Base-by-base conservation (phyloP, 116 monocot genomes). In the Posidonia oceanica region DNA sequence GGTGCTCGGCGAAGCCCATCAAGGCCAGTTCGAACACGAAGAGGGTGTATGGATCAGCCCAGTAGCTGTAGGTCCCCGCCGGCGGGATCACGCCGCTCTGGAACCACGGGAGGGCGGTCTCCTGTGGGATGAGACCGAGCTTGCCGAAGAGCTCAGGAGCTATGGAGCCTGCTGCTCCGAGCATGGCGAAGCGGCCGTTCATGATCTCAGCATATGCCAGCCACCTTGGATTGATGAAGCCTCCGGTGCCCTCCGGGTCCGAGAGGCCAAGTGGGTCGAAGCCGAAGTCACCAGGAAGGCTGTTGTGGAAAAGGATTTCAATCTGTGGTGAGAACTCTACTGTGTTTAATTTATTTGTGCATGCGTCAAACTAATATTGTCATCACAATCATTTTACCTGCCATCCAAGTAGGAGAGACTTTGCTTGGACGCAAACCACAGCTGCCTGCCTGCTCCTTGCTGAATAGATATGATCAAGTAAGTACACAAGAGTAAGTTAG, bases 31-130 rank as follows among this genome's bases (percentile, higher is more conserved):
- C 91, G 0, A 94, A 40, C 11, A 94, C 91, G 56, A 94, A 94
- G 13, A 94, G 86, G 0, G 94, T 94, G 88, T 82, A 94, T 0
- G 82, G 52, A 77, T 95, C 95, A 3, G 91, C 95, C 95, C 91
- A 95, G 78, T 95, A 95, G 83, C 62, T 68, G 81, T 91, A 95
- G 7, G 91, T 88, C 3, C 95, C 95, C 8, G 95, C 95, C 7
- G 88, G 88, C 0, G 95, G 91, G 81, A 88, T 83, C 63, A 95
- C 95, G 13, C 95, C 95, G 39, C 88, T 88, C 74, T 83, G 61
- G 95, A 95, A 95, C 95, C 95, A 95, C 2, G 91, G 88, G 12
- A 95, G 81, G 8, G 88, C 95, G 0, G 91, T 95, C 75, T 91
- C 88, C 3, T 77, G 51, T 0, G 91, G 95, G 75, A 95, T 83